Conservation (phyloP, 148 eudicot species). For the Rhododendron molle region DNA sequence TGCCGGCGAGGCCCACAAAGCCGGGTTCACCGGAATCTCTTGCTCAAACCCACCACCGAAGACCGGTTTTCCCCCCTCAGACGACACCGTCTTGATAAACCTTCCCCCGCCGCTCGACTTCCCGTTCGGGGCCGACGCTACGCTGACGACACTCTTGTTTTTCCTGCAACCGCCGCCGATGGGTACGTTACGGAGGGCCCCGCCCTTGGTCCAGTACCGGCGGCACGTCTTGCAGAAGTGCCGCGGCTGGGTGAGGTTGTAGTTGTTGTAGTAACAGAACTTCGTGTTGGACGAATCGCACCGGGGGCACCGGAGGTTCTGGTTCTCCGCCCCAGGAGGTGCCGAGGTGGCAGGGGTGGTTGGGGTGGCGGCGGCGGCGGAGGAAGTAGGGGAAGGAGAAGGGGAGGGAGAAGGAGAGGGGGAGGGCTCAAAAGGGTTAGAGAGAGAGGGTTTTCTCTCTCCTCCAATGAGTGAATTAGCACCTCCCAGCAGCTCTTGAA, state of each 20-base stretch:
- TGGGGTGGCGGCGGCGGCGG: slow-evolving; percentile 21
- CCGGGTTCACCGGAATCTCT: slow-evolving; percentile 27
- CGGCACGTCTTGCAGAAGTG: slow-evolving; percentile 87
- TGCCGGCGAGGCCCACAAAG: slow-evolving; percentile 36
- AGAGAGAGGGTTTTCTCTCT: slow-evolving; percentile 36
- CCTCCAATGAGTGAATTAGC: slow-evolving; percentile 25
- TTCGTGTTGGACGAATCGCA: slow-evolving; percentile 81
- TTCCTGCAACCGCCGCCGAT: slow-evolving; percentile 81
- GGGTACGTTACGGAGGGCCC: slow-evolving; percentile 74
- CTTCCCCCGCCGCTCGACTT: slow-evolving; percentile 19
- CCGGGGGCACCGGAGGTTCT: slow-evolving; percentile 66
- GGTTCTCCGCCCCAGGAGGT: slow-evolving; percentile 13
- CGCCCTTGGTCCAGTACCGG: slow-evolving; percentile 82
- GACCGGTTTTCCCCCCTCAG: slow-evolving; percentile 24
- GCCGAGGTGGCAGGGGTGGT: slow-evolving; percentile 18
- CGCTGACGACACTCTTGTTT: slow-evolving; percentile 40
- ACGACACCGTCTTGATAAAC: slow-evolving; percentile 16
- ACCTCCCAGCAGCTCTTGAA: slow-evolving; percentile 68
- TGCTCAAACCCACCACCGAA: slow-evolving; percentile 24
- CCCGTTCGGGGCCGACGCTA: slow-evolving; percentile 12
- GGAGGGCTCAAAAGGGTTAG: slow-evolving; percentile 14
- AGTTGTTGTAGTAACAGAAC: slow-evolving; percentile 91
- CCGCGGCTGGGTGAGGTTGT: slow-evolving; percentile 85
- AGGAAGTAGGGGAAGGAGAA: slow-evolving; percentile 29
- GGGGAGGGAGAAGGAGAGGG: slow-evolving; percentile 25